phyloP scores from a whole-genome alignment of 129 eudicot genomes.

The Ambrosia artemisiifolia region DNA sequence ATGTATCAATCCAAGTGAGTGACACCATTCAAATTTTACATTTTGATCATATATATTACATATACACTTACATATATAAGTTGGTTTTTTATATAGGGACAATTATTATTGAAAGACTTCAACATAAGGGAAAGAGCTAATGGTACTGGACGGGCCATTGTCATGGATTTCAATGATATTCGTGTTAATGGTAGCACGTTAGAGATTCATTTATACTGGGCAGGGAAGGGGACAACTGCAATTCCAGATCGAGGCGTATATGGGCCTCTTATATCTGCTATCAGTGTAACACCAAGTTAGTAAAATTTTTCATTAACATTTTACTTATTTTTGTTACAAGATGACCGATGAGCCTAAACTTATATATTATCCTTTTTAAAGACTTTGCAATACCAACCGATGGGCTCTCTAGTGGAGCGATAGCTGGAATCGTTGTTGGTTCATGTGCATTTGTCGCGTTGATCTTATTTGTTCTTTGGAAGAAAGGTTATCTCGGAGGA shows the following conservation, averaged over 20 bases:
- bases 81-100: slow-evolving; percentile 48
- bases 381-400: slow-evolving; percentile 49
- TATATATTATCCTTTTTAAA: slow-evolving; percentile 25
- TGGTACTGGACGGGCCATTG: slow-evolving; percentile 51
- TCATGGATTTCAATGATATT: slow-evolving; percentile 45
- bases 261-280: slow-evolving; percentile 90
- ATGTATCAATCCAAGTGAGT: slow-evolving; percentile 82
- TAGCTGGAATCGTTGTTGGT: slow-evolving; percentile 61
- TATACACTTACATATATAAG: neutral
- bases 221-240: slow-evolving; percentile 82
- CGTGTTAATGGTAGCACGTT: slow-evolving; percentile 64
- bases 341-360: neutral
- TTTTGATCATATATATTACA: neutral
- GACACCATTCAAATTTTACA: neutral
- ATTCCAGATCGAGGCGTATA: slow-evolving; percentile 70
- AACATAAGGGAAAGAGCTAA: slow-evolving; percentile 63
- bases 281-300: slow-evolving; percentile 83
- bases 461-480: slow-evolving; percentile 45
- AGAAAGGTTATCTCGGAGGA: slow-evolving; percentile 52
- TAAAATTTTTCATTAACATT: slow-evolving; percentile 15
- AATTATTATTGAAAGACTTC: slow-evolving; percentile 49
- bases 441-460: slow-evolving; percentile 42
- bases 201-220: slow-evolving; percentile 87
- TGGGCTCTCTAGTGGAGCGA: slow-evolving; percentile 62
- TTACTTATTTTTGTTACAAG: neutral